These are phyloP conservation scores for Botrytis elliptica DNA, from an alignment of 2,329 filamentous ascomycete species.

Conservation along the genomic window DNA sequence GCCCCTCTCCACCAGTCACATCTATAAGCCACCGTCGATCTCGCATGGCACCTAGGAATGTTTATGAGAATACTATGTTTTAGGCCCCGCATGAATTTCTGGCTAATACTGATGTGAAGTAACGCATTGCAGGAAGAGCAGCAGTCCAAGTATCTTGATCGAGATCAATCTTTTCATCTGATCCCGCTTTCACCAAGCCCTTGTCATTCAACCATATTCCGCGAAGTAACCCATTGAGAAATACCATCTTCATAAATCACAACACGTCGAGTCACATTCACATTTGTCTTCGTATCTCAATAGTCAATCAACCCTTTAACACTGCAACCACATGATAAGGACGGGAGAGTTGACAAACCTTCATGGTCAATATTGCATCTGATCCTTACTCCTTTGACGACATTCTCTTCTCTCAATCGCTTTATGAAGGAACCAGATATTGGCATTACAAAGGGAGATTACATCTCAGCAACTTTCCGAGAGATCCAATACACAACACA, in stretches of 20 bases:
- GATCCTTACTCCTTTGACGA: not conserved
- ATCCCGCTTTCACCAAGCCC: not conserved
- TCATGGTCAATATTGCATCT: slow-evolving; percentile 9
- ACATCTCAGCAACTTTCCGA: not conserved
- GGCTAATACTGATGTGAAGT: slow-evolving; percentile 18
- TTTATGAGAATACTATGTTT: not conserved
- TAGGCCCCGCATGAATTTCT: slow-evolving; percentile 9
- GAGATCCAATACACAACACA: not conserved
- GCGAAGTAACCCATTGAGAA: not conserved
- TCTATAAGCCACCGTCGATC: slow-evolving; percentile 3
- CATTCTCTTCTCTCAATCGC: not conserved
- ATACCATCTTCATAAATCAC: not conserved
- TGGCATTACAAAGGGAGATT: slow-evolving; percentile 9
- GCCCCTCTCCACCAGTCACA: slow-evolving; percentile 15
- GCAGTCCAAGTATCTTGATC: slow-evolving; percentile 2
- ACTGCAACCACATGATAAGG: not conserved
- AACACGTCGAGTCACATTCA: not conserved
- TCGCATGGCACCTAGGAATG: slow-evolving; percentile 8
- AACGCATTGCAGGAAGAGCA: slow-evolving; percentile 10
- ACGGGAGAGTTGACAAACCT: not conserved
- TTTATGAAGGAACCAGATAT: slow-evolving; percentile 6
- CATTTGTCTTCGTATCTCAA: not conserved
- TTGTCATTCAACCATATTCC: not conserved
- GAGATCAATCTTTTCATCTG: not conserved
- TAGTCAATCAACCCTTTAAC: not conserved